phyloP scores from a whole-genome alignment of 345 rosid genomes.

The Brassica incana region DNA sequence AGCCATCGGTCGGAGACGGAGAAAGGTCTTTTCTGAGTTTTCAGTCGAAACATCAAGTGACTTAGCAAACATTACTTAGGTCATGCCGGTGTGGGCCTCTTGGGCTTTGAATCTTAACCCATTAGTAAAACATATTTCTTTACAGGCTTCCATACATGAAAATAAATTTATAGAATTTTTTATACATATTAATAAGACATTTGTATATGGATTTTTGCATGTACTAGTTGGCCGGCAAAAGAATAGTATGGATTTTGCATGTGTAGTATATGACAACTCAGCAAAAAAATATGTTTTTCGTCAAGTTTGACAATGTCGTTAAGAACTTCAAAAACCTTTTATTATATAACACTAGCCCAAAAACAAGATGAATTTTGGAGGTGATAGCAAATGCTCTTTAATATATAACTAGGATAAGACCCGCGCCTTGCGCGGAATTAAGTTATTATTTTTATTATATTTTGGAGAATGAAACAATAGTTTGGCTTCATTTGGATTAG shows the following conservation, averaged over 20 bases:
- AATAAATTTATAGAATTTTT: too few relatives aligned
- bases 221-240: too few relatives aligned
- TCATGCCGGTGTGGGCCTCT: conserved; percentile 12
- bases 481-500: too few relatives aligned
- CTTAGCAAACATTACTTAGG: conserved; percentile 12
- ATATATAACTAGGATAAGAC: too few relatives aligned
- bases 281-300: background rate
- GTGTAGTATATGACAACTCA: too few relatives aligned
- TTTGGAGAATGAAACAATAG: too few relatives aligned
- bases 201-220: background rate
- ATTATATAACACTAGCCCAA: background rate
- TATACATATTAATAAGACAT: background rate
- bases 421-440: too few relatives aligned
- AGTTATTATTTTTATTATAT: too few relatives aligned
- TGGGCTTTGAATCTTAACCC: conserved; percentile 10
- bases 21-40: background rate
- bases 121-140: background rate
- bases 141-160: background rate
- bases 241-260: too few relatives aligned
- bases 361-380: background rate
- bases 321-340: background rate
- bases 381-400: background rate
- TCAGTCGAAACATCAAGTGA: conserved; percentile 8
- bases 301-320: background rate
- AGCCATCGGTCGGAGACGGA: conserved; percentile 48